Conservation (phyloP, 106 monocot species). For the Dendrobium nobile region DNA sequence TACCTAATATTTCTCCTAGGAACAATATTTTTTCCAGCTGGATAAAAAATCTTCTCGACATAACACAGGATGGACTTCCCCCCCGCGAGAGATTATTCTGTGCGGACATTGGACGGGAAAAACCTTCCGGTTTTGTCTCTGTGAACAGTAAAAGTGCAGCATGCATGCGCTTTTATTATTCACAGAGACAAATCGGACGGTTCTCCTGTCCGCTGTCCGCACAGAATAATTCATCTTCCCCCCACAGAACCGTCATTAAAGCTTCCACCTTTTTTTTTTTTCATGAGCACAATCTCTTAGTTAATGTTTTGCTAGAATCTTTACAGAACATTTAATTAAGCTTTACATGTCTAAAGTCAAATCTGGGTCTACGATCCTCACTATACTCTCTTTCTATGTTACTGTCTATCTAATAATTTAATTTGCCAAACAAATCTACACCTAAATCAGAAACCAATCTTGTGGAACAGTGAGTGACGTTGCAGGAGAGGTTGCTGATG, state of each 20-base stretch:
- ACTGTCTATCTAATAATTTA: neutral
- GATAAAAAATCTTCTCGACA: neutral
- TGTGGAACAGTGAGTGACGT: constrained; percentile 4
- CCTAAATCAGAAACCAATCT: neutral
- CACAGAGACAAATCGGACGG: too few relatives aligned
- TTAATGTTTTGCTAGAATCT: neutral
- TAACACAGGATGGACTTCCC: neutral
- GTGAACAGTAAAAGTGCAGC: too few relatives aligned
- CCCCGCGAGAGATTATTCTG: too few relatives aligned
- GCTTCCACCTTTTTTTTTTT: too few relatives aligned
- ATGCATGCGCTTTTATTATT: too few relatives aligned
- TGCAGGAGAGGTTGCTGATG: constrained; percentile 1
- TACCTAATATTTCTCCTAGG: neutral
- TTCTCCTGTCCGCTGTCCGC: too few relatives aligned
- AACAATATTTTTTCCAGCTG: too few relatives aligned
- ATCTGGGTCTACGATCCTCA: neutral
- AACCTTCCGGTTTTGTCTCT: too few relatives aligned
- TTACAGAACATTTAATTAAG: neutral
- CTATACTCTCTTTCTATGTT: neutral
- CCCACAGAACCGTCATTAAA: too few relatives aligned
- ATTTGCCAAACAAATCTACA: neutral
- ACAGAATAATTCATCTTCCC: too few relatives aligned
- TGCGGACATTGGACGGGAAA: too few relatives aligned
- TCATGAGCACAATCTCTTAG: too few relatives aligned
- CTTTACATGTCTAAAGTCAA: neutral